Conservation (phyloP, 176 grass and related monocot genomes). For the Eremochloa ophiuroides region DNA sequence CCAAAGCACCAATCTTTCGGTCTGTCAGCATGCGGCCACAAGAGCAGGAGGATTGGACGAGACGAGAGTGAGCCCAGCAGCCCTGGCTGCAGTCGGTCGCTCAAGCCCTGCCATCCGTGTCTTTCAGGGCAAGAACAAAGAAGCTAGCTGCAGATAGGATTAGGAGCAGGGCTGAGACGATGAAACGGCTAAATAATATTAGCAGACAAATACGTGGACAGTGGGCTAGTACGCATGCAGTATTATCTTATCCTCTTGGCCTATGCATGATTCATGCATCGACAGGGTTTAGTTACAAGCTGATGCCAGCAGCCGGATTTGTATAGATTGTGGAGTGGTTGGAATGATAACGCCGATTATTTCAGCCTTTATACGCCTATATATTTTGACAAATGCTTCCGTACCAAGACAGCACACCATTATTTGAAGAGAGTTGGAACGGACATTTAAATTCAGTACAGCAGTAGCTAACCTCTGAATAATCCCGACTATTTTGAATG, state of each 20-base stretch:
- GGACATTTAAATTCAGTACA: background rate
- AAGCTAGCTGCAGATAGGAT: background rate
- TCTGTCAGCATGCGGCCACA: slow-evolving; percentile 15
- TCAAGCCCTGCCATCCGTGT: background rate
- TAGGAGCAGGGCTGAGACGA: background rate
- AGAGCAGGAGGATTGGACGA: slow-evolving; percentile 6
- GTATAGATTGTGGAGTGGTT: slow-evolving; percentile 40
- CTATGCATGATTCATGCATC: slow-evolving; percentile 20
- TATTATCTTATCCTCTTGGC: background rate
- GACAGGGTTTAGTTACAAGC: slow-evolving; percentile 1
- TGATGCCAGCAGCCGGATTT: slow-evolving; percentile 1
- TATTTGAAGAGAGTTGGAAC: background rate
- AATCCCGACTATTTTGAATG: background rate
- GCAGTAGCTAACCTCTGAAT: background rate
- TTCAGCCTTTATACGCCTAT: background rate
- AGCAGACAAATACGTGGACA: slow-evolving; percentile 5
- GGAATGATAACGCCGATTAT: slow-evolving; percentile 24
- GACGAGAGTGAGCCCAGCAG: slow-evolving; percentile 9
- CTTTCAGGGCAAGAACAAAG: background rate
- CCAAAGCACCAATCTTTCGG: slow-evolving; percentile 21
- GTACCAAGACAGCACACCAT: background rate
- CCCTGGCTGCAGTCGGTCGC: background rate
- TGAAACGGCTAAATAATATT: too few species aligned
- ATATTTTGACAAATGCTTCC: slow-evolving; percentile 16
- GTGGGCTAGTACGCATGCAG: background rate